phyloP scores from a whole-genome alignment of 108 stramenopile genomes.

The Stephanodiscus triporus region DNA sequence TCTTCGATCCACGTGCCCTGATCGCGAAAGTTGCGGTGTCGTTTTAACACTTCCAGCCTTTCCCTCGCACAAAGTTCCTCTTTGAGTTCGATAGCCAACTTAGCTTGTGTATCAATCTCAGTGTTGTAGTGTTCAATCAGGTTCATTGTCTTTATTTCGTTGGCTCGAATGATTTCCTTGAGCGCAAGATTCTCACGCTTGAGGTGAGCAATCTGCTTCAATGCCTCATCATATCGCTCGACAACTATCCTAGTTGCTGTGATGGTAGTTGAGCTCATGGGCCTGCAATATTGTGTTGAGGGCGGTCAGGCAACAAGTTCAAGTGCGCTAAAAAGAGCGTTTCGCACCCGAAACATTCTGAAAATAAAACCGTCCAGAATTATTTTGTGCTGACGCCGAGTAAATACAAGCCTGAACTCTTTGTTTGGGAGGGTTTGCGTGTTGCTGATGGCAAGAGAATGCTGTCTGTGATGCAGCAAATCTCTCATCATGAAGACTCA shows the following conservation, averaged over 20 bases:
- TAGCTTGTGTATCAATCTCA: slow-evolving; percentile 24
- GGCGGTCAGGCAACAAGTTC: no score
- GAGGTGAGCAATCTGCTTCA: slow-evolving; percentile 19
- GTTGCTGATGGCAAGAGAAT: background rate
- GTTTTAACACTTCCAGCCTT: background rate
- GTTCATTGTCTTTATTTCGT: slow-evolving; percentile 20
- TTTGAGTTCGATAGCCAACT: background rate
- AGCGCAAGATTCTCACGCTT: slow-evolving; percentile 21
- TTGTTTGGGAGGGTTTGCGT: no score
- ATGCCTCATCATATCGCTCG: slow-evolving; percentile 21
- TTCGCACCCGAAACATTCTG: no score
- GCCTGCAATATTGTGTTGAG: no score
- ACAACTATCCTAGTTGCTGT: slow-evolving; percentile 19
- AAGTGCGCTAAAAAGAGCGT: no score
- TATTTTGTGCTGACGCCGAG: no score
- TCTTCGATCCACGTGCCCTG: slow-evolving; percentile 24
- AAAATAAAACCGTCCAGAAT: no score
- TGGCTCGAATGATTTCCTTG: slow-evolving; percentile 15
- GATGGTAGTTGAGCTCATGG: background rate
- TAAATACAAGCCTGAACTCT: background rate
- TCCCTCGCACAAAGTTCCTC: slow-evolving; percentile 18
- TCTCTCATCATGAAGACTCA: slow-evolving; percentile 1
- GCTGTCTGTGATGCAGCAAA: background rate
- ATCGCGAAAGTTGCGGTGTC: slow-evolving; percentile 16
- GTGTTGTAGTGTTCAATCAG: slow-evolving; percentile 24